Conservation (phyloP, 192 early-diverging fungal genomes). For the Coemansia sp. region DNA sequence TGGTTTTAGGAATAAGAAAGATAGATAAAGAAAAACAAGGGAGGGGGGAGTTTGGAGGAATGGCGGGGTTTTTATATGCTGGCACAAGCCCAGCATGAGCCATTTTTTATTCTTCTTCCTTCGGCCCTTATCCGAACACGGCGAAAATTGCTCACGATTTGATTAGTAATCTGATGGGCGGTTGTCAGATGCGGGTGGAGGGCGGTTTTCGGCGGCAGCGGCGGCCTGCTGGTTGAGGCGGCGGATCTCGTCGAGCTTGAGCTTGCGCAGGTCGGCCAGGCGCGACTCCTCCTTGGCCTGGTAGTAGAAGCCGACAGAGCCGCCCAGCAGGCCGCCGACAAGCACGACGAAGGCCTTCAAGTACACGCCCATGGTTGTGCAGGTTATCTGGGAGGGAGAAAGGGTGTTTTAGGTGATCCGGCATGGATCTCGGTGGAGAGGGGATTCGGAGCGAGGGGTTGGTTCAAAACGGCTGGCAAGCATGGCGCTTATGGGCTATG, state of each 20-base stretch:
- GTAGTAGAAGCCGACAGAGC: constrained; percentile 40
- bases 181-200: too few relatives aligned
- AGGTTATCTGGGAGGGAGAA: neutral
- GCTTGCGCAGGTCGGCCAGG: constrained; percentile 28
- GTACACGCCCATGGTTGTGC: constrained; percentile 48
- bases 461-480: too few relatives aligned
- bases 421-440: neutral
- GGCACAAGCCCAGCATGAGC: neutral
- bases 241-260: constrained; percentile 39
- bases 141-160: constrained; percentile 1
- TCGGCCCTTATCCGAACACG: neutral
- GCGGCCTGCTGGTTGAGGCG: constrained; percentile 20
- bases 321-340: constrained; percentile 36
- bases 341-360: constrained; percentile 34
- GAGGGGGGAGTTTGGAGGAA: neutral
- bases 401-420: neutral
- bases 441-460: too few relatives aligned
- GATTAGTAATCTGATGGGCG: neutral
- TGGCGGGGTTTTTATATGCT: neutral
- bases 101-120: too few relatives aligned
- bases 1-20: neutral
- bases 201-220: neutral
- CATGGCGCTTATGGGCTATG: too few relatives aligned
- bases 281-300: constrained; percentile 34
- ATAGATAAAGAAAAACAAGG: neutral